Evolutionary conservation across 306 rosid species (phyloP), one percentile per base, ranked within the genome.

Genomic region (Fragaria vesca): DNA sequence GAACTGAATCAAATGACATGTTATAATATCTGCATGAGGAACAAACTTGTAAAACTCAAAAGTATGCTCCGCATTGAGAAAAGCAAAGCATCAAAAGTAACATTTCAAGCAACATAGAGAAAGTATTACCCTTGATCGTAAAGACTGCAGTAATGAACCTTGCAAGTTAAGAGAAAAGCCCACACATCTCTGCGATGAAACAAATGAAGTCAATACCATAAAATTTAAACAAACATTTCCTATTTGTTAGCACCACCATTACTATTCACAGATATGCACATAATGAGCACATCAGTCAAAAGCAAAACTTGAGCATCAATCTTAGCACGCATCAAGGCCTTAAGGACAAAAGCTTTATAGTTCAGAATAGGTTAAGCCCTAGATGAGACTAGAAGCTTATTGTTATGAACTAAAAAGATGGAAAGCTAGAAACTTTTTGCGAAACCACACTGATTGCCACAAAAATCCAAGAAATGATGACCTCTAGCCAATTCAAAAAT

Each of bases 71-170:
- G 51, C 61, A 66, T 42, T 38, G 12, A 24, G 61, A 32, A 21
- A 66, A 67, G 72, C 58, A 38, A 51, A 36, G 70, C 47, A 73
- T 40, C 5, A 51, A n/a, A 50, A 38, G 18, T 6, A 36, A 66
- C 12, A 57, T 20, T 36, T 76, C 57, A 6, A 67, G 71, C 68
- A 30, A 51, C 52, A 55, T 26, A 65, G 20, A 46, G 79, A 36
- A 82, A 83, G 75, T 73, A 85, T 90, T 94, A 94, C 98, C 98
- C 98, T 88, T 91, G 88, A 85, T 94, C 97, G 78, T 94, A 94
- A 78, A 94, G 97, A 83, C 93, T 81, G 97, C 98, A 92, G 90
- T 94, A 94, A 26, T 76, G 85, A 77, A 85, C 92, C 88, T 92
- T 89, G 93, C 90, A 86, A 57, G 95, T 91, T 75, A 92, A 87